phyloP scores from a whole-genome alignment of 805 yeast species.

The Lachancea waltii region DNA sequence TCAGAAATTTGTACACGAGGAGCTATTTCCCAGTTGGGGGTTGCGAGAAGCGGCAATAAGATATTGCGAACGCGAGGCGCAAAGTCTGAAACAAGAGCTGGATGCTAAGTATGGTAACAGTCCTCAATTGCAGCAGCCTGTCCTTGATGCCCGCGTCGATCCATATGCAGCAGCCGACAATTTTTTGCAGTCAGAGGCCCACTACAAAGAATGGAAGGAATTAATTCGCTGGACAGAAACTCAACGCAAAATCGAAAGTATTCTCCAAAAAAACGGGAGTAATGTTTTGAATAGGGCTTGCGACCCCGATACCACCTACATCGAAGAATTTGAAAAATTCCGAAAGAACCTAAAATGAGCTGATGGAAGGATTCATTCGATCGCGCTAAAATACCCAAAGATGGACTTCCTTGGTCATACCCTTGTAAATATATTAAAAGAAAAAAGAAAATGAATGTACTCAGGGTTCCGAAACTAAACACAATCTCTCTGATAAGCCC shows the following conservation, averaged over 20 bases:
- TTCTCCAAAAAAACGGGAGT: constrained; percentile 34
- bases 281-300: constrained; percentile 35
- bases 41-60: constrained; percentile 35
- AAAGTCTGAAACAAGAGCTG: constrained; percentile 28
- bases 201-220: constrained; percentile 26
- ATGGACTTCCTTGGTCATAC: too few relatives aligned
- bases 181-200: constrained; percentile 26
- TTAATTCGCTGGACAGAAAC: constrained; percentile 35
- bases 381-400: too few relatives aligned
- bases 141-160: constrained; percentile 36
- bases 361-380: too few relatives aligned
- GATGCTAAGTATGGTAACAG: constrained; percentile 20
- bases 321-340: constrained; percentile 18
- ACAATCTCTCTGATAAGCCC: too few relatives aligned
- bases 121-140: constrained; percentile 15
- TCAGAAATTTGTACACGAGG: constrained; percentile 29
- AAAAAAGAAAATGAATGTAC: too few relatives aligned
- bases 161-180: constrained; percentile 45
- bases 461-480: too few relatives aligned
- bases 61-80: constrained; percentile 37
- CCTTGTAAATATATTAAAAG: too few relatives aligned
- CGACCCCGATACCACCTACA: constrained; percentile 25
- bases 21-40: constrained; percentile 44
- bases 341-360: constrained; percentile 1
- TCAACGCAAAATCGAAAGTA: constrained; percentile 37